Evolutionary conservation across 164 flowering plant species (phyloP), one percentile per base, ranked within the genome.

Genomic region (Liriodendron chinense): DNA sequence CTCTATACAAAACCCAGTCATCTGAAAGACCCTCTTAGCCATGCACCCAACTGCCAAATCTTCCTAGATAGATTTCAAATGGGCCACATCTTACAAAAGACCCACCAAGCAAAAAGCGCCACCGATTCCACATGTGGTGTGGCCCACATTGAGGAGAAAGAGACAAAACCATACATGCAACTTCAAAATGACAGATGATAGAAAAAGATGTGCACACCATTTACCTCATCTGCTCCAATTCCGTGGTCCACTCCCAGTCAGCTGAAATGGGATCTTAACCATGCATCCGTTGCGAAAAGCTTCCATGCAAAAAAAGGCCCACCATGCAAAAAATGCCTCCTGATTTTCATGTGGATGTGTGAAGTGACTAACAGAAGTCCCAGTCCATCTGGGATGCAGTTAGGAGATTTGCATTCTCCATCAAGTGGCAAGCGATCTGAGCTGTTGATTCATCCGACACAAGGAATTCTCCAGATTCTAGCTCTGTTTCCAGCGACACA

Each of bases 361-460:
- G 34, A 23, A 53, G 65, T 53, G 26, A 69, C 68, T 18, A 69
- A 78, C 26, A 68, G 21, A 64, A 73, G 34, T 76, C 75, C 78
- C 77, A 68, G 18, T 26, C 68, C n/a, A 24, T 26, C 72, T 72
- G 61, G 18, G 59, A 53, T 53, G 59, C 59, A 53, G 13, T 16
- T 28, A 72, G 56, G 9, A 18, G 71, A 22, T 21, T 22, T 0
- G 13, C 71, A 10, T 7, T 69, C n/a, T 80, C 77, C 77, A 73
- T 74, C 72, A 80, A 23, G 25, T 59, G 49, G 25, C 20, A 61
- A 8, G 73, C 65, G 48, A 74, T 9, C 1, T 74, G 66, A 56
- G 65, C 67, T 28, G 64, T 49, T 28, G 85, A 25, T 67, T 75
- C 74, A 73, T 71, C 82, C 10, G 72, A 77, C 6, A 59, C 28